Conservation (phyloP, 495 filamentous ascomycete genomes). For the Aspergillus sclerotiicarbonarius region DNA sequence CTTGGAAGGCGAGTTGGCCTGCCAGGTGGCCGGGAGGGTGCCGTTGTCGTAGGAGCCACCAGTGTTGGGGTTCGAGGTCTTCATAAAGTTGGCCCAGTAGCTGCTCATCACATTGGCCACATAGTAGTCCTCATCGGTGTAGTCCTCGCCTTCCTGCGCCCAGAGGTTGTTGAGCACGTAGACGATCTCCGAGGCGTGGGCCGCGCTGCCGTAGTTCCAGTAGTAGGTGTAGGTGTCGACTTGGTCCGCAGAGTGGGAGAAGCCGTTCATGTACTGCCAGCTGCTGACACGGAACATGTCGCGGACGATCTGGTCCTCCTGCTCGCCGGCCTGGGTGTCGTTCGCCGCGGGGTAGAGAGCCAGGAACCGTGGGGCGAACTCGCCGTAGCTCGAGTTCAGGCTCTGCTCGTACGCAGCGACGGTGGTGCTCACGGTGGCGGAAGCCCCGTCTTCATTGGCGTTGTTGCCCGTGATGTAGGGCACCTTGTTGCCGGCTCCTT, state of each 20-base stretch:
- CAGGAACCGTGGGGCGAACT: not conserved
- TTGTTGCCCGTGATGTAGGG: not conserved
- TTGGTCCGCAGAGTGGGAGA: not conserved
- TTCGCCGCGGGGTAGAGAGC: not conserved
- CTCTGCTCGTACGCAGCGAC: not conserved
- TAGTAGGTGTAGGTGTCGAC: not conserved
- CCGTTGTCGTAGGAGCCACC: not conserved
- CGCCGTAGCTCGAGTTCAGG: not conserved
- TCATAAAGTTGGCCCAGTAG: not conserved
- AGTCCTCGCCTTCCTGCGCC: not conserved
- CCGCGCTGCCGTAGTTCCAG: not conserved
- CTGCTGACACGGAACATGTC: not conserved
- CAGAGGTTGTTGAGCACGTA: not conserved
- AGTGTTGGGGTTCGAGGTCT: not conserved
- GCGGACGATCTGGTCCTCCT: not conserved
- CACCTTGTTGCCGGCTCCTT: not conserved
- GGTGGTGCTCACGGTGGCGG: not conserved
- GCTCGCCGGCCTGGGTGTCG: not conserved
- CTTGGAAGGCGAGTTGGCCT: not conserved
- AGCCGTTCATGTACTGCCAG: not conserved
- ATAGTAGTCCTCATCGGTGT: not conserved
- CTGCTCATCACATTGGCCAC: not conserved
- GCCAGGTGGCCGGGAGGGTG: not conserved
- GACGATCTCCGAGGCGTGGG: not conserved
- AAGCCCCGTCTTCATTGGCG: not conserved